A percentile compares a stretch with the other conserved stretches of the same genome.
These are phyloP conservation scores for Glarea lozoyensis DNA, from an alignment of 495 filamentous ascomycete species.

Conservation along the genomic window DNA sequence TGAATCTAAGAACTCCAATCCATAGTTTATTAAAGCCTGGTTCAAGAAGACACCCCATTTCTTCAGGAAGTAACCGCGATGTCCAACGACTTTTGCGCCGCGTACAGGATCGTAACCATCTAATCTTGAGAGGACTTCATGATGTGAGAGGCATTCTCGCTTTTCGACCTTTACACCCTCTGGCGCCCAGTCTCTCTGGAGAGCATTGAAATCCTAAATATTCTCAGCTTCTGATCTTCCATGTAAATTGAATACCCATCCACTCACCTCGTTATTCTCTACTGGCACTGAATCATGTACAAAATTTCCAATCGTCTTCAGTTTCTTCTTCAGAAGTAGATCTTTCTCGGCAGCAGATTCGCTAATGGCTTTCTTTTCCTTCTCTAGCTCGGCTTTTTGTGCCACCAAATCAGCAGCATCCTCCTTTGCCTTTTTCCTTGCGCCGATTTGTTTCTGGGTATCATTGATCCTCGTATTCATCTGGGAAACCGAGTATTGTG, in stretches of 20 bases:
- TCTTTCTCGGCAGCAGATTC: constrained; percentile 68
- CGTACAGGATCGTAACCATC: constrained; percentile 92
- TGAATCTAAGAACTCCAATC: constrained; percentile 73
- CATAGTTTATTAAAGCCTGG: constrained; percentile 87
- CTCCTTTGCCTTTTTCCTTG: constrained; percentile 93
- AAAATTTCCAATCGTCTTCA: constrained; percentile 83
- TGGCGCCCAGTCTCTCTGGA: constrained; percentile 72
- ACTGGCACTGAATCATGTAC: constrained; percentile 91
- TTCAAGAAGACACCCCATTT: constrained; percentile 91
- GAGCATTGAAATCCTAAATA: constrained; percentile 66
- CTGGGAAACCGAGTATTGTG: constrained; percentile 71
- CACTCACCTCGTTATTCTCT: constrained; percentile 68
- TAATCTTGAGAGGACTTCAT: constrained; percentile 81
- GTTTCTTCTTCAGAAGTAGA: constrained; percentile 58
- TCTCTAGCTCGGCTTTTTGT: constrained; percentile 67
- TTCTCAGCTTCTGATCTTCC: not conserved
- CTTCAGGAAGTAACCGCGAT: constrained; percentile 87
- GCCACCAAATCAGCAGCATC: constrained; percentile 64
- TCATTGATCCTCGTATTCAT: constrained; percentile 77
- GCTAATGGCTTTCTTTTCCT: constrained; percentile 70
- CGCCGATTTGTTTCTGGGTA: constrained; percentile 79
- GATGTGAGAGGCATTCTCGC: constrained; percentile 71
- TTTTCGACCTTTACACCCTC: constrained; percentile 61
- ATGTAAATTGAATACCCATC: not conserved
- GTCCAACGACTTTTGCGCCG: constrained; percentile 89